Conservation (phyloP, 306 rosid genomes). For the Hippophae rhamnoides region DNA sequence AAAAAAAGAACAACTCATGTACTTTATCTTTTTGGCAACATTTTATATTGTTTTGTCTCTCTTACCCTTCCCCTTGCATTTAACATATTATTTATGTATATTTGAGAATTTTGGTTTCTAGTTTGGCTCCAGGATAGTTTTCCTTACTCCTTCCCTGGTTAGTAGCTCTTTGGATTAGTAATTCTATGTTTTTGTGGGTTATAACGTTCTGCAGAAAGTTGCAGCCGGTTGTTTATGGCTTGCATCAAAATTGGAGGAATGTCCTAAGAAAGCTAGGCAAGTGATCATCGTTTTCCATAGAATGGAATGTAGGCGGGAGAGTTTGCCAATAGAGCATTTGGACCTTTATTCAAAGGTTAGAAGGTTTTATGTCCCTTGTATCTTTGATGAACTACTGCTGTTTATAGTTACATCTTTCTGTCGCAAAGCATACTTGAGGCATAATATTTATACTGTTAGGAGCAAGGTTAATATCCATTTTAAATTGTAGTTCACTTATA, state of each 20-base stretch:
- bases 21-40: no score
- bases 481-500: background rate
- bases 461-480: background rate
- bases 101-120: background rate
- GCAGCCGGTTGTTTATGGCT: slow-evolving; percentile 95
- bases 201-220: slow-evolving; percentile 63
- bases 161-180: background rate
- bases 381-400: background rate
- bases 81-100: background rate
- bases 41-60: background rate
- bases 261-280: slow-evolving; percentile 84
- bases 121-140: background rate
- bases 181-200: background rate
- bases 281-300: slow-evolving; percentile 81
- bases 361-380: slow-evolving; percentile 4
- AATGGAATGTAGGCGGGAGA: slow-evolving; percentile 95
- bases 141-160: background rate
- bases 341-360: slow-evolving; percentile 73
- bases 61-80: background rate
- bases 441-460: background rate
- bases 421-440: background rate
- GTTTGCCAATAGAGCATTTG: slow-evolving; percentile 64
- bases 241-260: slow-evolving; percentile 92
- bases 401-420: background rate
- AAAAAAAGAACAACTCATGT: no score